Evolutionary conservation across 352 stramenopile genomes (phyloP), one percentile per base, ranked within the genome.

Genomic region (Globisporangium nagaii): DNA sequence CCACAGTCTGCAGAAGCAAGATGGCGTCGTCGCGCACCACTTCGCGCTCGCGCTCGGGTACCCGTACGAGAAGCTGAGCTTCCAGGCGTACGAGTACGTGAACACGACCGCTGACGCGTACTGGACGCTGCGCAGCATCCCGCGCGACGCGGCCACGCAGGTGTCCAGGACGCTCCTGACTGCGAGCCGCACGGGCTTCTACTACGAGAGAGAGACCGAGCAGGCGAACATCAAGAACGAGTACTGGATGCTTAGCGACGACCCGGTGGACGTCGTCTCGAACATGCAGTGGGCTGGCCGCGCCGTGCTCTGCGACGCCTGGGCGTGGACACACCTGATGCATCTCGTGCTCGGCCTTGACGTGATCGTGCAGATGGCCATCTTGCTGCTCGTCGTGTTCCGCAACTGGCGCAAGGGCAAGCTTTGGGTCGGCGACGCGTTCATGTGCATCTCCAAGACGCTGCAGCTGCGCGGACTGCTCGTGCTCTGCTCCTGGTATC

Each of bases 351-450:
- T 81, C 6, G 71, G 66, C 12, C 19, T 70, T 11, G 53, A 53
- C 34, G 58, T 63, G 19, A 56, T 78, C 17, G 57, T 71, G 24
- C 54, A 81, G 28, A 39, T 81, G n/a, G 27, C 58, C 13, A 49
- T 78, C 2, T n/a, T 81, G 17, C 19, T 65, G 3, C 60, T 78
- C 34, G 55, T 75, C 1, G 62, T 65, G 4, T 71, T 63, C 11
- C 68, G 59, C 43, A 71, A 70, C 22, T 42, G 68, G 15, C 58
- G 55, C 1, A 45, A 52, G 12, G 63, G 68, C 0, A 56, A 61
- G 27, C 32, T 76, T 36, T 79, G 70, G 68, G 58, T 81, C 8
- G 63, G 71, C 4, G 71, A 81, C 35, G 63, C 58, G 6, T 76
- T 78, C 36, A 64, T 70, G 8, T 61, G 58, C 5, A 68, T 81